These are phyloP conservation scores for Aspergillus aculeatus DNA, from an alignment of 2,329 filamentous ascomycete species.

Conservation along the genomic window DNA sequence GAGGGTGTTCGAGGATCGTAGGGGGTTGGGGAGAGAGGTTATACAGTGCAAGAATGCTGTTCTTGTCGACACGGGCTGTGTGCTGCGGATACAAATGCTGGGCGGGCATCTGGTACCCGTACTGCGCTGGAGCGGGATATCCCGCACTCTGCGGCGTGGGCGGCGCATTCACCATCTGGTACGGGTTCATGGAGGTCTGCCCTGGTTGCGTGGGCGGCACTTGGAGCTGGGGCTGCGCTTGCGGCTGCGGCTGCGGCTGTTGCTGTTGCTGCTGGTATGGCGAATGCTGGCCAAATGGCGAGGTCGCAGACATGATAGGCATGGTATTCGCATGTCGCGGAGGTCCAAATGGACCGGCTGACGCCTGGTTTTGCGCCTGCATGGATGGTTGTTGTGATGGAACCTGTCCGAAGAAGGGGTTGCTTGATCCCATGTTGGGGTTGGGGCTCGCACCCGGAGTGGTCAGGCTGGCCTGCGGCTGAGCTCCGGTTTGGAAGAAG, in stretches of 20 bases:
- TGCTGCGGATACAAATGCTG: conserved; percentile 40
- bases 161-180: conserved; percentile 29
- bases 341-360: conserved; percentile 17
- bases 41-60: conserved; percentile 48
- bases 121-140: conserved; percentile 29
- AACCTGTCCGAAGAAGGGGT: conserved; percentile 37
- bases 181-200: conserved; percentile 34
- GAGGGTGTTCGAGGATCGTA: conserved; percentile 36
- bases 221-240: conserved; percentile 24
- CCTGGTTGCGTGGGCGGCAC: conserved; percentile 17
- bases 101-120: conserved; percentile 17
- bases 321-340: conserved; percentile 42
- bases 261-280: conserved; percentile 29
- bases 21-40: conserved; percentile 42
- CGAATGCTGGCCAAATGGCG: conserved; percentile 29
- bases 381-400: conserved; percentile 23
- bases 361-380: conserved; percentile 24
- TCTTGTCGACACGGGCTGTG: conserved; percentile 47
- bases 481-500: conserved; percentile 41
- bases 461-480: conserved; percentile 26
- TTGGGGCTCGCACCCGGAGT: conserved; percentile 25
- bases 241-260: conserved; percentile 23
- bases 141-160: conserved; percentile 25
- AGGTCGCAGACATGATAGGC: conserved; percentile 34
- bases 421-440: conserved; percentile 27